These are phyloP conservation scores for Pneumocystis sp. DNA, from an alignment of 1,139 yeast genomes.

Conservation along the genomic window DNA sequence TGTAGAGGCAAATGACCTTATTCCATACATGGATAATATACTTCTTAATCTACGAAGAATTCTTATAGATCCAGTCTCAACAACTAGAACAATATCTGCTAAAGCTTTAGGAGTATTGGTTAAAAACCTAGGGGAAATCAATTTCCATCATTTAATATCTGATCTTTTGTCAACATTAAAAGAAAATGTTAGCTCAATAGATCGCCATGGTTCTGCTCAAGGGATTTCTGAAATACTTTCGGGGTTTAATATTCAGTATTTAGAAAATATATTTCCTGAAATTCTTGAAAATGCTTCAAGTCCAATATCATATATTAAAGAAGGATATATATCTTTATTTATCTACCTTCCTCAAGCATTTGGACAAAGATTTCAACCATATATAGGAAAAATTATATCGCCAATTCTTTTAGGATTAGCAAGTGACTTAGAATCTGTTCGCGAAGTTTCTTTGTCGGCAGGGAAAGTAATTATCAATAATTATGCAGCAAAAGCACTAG, in stretches of 20 bases:
- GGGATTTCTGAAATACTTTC: constrained; percentile 80
- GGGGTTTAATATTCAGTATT: constrained; percentile 73
- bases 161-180: constrained; percentile 60
- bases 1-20: constrained; percentile 72
- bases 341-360: constrained; percentile 87
- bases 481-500: constrained; percentile 88
- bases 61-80: constrained; percentile 98
- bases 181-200: constrained; percentile 75
- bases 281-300: constrained; percentile 62
- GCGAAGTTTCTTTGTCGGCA: constrained; percentile 82
- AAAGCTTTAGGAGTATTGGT: constrained; percentile 93
- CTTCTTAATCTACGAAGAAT: constrained; percentile 77
- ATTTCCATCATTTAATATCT: constrained; percentile 83
- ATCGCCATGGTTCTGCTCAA: constrained; percentile 93
- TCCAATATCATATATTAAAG: constrained; percentile 57
- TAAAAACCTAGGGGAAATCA: constrained; percentile 89
- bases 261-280: constrained; percentile 76
- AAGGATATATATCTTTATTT: constrained; percentile 83
- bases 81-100: constrained; percentile 92
- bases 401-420: constrained; percentile 86
- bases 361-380: constrained; percentile 84
- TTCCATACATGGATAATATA: constrained; percentile 65
- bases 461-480: constrained; percentile 85
- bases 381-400: constrained; percentile 69
- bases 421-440: constrained; percentile 68